Percentiles rank a stretch among this genome's conserved stretches.
Evolutionary conservation across 116 monocot genomes (phyloP).

Genomic region (Posidonia oceanica): DNA sequence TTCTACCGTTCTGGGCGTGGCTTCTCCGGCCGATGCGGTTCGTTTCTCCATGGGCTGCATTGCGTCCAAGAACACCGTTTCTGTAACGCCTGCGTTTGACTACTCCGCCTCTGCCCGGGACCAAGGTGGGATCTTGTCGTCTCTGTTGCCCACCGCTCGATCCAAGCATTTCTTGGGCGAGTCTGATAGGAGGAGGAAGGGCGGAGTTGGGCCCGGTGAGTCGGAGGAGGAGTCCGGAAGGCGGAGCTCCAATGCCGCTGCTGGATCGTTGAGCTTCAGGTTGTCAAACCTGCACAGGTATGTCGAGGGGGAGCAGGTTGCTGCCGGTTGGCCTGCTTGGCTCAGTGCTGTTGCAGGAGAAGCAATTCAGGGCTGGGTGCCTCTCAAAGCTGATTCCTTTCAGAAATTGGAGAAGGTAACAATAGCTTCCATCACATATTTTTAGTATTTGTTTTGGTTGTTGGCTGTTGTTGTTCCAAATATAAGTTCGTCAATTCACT

Average conservation of each 20-base stretch:
- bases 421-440: background rate
- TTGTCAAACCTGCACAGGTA: slow-evolving; percentile 53
- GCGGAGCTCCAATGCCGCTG: slow-evolving; percentile 7
- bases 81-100: slow-evolving; percentile 57
- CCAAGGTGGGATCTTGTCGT: slow-evolving; percentile 15
- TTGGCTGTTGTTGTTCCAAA: background rate
- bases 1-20: background rate
- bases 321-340: slow-evolving; percentile 97
- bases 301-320: slow-evolving; percentile 76
- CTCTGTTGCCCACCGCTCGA: slow-evolving; percentile 22
- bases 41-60: slow-evolving; percentile 41
- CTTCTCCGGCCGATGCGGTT: background rate
- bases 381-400: slow-evolving; percentile 75
- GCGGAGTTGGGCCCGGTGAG: slow-evolving; percentile 5
- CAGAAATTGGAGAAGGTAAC: slow-evolving; percentile 96
- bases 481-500: background rate
- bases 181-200: slow-evolving; percentile 8
- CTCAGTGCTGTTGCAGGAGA: slow-evolving; percentile 72
- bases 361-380: slow-evolving; percentile 93
- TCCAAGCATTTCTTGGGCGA: slow-evolving; percentile 8
- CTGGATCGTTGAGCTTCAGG: slow-evolving; percentile 27
- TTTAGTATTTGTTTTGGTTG: background rate
- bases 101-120: slow-evolving; percentile 33
- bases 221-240: slow-evolving; percentile 19
- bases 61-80: slow-evolving; percentile 56